Base-by-base conservation (phyloP, 805 yeast species). In the Ogataea haglerorum region DNA sequence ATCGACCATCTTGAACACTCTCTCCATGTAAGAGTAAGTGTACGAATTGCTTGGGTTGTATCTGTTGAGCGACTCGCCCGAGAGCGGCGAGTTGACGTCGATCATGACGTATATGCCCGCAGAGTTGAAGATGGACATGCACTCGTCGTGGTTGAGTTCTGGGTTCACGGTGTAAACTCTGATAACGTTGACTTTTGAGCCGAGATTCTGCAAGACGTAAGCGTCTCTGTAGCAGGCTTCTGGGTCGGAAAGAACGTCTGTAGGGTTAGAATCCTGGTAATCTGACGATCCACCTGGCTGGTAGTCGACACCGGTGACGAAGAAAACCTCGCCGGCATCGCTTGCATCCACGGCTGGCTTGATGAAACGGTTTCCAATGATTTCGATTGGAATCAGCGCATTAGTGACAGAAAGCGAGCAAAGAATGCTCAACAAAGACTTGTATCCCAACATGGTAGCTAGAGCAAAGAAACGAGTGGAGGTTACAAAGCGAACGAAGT, bases 211-310 rank as follows among this genome's bases (percentile, higher is more conserved):
- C 57, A 90, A 76, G 43, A 77, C 77, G 54, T 70, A 76, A 27
- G 89, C 85, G 61, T 90, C 97, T 61, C 97, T 78, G 48, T 77
- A 75, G 64, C 96, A 90, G 19, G 67, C 69, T 17, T 72, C 76
- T 2, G 76, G 72, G 52, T 87, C 85, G 10, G 89, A 73, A 26
- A 90, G 68, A 2, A 87, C 89, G 60, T 90, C 96, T 10, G 58
- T 49, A 0, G 36, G 57, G 33, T 45, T 49, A 32, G 45, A 67
- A 24, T 53, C 53, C 14, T 62, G 52, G 52, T 70, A 78, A 13
- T 67, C 73, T 1, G 95, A 85, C 0, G 96, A 82, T 2, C 96
- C 97, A 48, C 97, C 96, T 0, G 91, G 95, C 64, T 87, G 95
- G 63, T 90, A 90, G 63, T 88, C 97, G 29, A 90, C 78, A 47